Evolutionary conservation across 2,329 filamentous ascomycete genomes (phyloP), one percentile per base, ranked within the genome.

Genomic region (Diaporthe sp.): DNA sequence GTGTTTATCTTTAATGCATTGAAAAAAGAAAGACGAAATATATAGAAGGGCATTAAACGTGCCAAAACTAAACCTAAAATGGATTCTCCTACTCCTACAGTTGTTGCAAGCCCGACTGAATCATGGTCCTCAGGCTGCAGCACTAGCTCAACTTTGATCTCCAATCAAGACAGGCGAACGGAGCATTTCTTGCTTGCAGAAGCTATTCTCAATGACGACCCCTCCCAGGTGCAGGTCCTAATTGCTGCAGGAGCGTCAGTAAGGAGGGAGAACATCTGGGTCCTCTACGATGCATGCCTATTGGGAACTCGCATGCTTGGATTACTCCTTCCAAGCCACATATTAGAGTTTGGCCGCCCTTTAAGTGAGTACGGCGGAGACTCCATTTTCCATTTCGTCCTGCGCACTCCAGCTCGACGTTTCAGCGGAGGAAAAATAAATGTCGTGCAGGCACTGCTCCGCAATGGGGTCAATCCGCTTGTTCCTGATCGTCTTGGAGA

Each of bases 121-220:
- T 58, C n/a, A 28, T 58, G 31, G 55, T 58, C 55, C 25, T 58
- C 55, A 28, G 31, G 55, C 25, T 58, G n/a, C n/a, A 58, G 55
- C 31, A 17, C n/a, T 28, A 28, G n/a, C 55, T 58, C 55, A 58
- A 58, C 55, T 31, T 28, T 58, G 31, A 22, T 58, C 44, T 47
- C 44, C 44, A 47, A 47, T 47, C 44, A 47, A 47, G 44, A 47
- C 20, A 47, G 15, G 20, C 44, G 20, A 22, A 47, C 44, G 17
- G 44, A 47, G 44, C 44, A 47, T 47, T 22, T 20, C 44, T 22
- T 47, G 44, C 44, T 47, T 47, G 44, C 44, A 22, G 44, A 47
- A 22, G 44, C 44, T 22, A 47, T 47, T 47, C 44, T 47, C 44
- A 47, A 47, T 47, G 44, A 47, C 17, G 17, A 47, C 44, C 44